phyloP scores from a whole-genome alignment of 1,284 basidiomycete genomes.

The Sphaerobolus stellatus region DNA sequence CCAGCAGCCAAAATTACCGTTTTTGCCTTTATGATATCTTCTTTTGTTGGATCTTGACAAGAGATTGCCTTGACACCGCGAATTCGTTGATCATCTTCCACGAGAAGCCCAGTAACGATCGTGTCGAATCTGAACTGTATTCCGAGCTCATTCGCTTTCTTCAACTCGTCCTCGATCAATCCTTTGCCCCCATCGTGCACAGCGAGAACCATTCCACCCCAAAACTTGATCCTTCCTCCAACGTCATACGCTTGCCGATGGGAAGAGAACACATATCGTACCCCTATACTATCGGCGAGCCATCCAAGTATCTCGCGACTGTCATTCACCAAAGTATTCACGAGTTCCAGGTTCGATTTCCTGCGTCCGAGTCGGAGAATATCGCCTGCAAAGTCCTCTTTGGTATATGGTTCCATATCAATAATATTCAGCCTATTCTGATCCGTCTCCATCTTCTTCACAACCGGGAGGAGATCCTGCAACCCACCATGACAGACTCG shows the following conservation, averaged over 20 bases:
- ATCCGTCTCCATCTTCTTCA: slow-evolving; percentile 26
- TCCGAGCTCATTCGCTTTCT: slow-evolving; percentile 35
- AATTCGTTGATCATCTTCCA: slow-evolving; percentile 36
- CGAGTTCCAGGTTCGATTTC: slow-evolving; percentile 48
- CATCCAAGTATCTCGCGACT: slow-evolving; percentile 57
- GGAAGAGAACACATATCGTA: slow-evolving; percentile 62
- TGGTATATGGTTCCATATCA: slow-evolving; percentile 59
- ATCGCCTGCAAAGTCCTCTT: slow-evolving; percentile 52
- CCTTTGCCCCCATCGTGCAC: slow-evolving; percentile 66
- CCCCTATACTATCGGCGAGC: slow-evolving; percentile 48
- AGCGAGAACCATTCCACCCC: slow-evolving; percentile 64
- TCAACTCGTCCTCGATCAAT: slow-evolving; percentile 53
- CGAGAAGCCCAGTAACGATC: slow-evolving; percentile 44
- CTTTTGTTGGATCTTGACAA: slow-evolving; percentile 17
- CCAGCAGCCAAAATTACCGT: slow-evolving; percentile 62
- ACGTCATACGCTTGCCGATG: slow-evolving; percentile 67
- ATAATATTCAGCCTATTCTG: slow-evolving; percentile 39
- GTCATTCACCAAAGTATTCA: slow-evolving; percentile 50
- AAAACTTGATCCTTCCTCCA: slow-evolving; percentile 60
- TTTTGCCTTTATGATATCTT: slow-evolving; percentile 35
- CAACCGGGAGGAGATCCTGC: slow-evolving; percentile 53
- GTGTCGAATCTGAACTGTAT: slow-evolving; percentile 58
- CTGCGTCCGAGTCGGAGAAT: slow-evolving; percentile 58
- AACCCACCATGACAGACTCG: slow-evolving; percentile 61
- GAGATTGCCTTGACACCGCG: slow-evolving; percentile 45